Evolutionary conservation across 208 protist genomes (phyloP).

Genomic region (Naegleria fowleri): DNA sequence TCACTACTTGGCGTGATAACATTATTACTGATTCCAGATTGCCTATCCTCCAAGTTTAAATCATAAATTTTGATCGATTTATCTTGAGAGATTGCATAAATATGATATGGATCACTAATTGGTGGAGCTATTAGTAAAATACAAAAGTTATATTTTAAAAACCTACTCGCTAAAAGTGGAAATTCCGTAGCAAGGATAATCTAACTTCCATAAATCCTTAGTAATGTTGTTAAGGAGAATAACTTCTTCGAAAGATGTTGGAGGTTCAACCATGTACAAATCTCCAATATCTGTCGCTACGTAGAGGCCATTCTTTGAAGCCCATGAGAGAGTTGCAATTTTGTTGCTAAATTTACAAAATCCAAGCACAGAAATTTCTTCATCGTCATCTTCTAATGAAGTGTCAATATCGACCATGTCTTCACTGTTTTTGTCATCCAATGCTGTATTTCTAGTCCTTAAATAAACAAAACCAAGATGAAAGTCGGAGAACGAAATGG

Average conservation of each 20-base stretch:
- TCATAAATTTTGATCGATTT: conserved; percentile 17
- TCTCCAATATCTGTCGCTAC: conserved; percentile 10
- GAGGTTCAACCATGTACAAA: background rate
- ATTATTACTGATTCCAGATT: background rate
- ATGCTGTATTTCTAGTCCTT: too few relatives aligned
- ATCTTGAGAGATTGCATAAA: conserved; percentile 16
- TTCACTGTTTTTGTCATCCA: background rate
- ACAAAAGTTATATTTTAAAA: background rate
- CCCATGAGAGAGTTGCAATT: background rate
- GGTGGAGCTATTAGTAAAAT: background rate
- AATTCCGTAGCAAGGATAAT: conserved; percentile 16
- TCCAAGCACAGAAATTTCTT: background rate
- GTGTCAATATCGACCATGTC: background rate
- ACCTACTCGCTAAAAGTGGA: background rate
- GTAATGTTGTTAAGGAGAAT: background rate
- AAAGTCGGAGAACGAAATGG: background rate
- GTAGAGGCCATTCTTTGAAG: background rate
- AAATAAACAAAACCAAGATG: background rate
- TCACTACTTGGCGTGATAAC: background rate
- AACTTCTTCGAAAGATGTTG: background rate
- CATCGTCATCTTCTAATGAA: background rate
- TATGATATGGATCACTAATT: background rate
- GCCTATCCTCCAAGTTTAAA: background rate
- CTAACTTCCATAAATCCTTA: conserved; percentile 13
- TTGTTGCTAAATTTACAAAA: background rate